Evolutionary conservation across 768 basidiomycete species (phyloP).

Genomic region (Suillus brevipes): DNA sequence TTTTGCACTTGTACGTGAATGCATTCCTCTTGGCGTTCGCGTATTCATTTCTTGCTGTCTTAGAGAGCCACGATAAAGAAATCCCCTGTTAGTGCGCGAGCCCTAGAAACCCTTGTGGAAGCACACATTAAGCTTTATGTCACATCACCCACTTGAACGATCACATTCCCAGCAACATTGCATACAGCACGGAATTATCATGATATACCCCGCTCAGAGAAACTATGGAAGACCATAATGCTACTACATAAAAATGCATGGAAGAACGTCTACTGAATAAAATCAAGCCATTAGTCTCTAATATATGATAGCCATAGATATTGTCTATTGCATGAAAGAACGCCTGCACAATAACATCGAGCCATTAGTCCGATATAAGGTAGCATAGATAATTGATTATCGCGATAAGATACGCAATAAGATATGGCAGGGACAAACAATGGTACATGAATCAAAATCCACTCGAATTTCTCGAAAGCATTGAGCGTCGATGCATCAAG

Average conservation of each 20-base stretch:
- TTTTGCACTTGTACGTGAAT: constrained; percentile 41
- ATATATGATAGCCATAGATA: not conserved
- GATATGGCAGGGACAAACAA: not conserved
- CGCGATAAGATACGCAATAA: constrained; percentile 2
- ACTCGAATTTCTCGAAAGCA: not conserved
- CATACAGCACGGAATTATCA: not conserved
- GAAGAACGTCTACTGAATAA: not conserved
- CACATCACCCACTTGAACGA: not conserved
- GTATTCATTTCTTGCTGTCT: not conserved
- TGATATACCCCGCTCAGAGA: not conserved
- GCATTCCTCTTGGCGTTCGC: not conserved
- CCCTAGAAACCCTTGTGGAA: not conserved
- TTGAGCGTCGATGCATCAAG: not conserved
- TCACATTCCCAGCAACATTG: not conserved
- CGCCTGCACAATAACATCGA: not conserved
- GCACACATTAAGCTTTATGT: constrained; percentile 3
- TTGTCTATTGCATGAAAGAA: not conserved
- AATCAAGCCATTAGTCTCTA: not conserved
- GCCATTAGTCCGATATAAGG: not conserved
- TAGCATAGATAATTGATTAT: not conserved
- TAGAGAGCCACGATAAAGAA: not conserved
- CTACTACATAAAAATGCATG: not conserved
- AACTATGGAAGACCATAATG: not conserved
- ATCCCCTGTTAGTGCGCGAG: constrained; percentile 1
- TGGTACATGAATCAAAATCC: not conserved